A percentile compares a stretch with the other conserved stretches of the same genome.
Conservation (phyloP, 441 rosid species). For the Mallotus repandus region DNA sequence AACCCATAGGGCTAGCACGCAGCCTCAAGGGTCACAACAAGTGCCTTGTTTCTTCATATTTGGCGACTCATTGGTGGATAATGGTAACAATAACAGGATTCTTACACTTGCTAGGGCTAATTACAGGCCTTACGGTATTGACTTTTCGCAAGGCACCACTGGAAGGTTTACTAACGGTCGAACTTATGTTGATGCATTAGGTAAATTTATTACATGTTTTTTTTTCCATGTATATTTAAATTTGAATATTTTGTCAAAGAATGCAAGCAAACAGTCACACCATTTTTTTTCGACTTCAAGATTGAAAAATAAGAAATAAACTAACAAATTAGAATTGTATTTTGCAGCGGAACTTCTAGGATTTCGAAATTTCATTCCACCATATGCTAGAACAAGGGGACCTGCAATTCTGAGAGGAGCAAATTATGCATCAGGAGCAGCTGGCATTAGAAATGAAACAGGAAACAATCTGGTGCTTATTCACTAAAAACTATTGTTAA, state of each 20-base stretch:
- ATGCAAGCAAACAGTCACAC: too few species aligned
- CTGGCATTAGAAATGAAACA: slow-evolving; percentile 86
- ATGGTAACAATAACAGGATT: slow-evolving; percentile 32
- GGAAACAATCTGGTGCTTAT: slow-evolving; percentile 72
- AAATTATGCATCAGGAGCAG: slow-evolving; percentile 86
- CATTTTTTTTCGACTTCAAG: background rate
- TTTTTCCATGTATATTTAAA: too few species aligned
- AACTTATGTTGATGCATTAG: slow-evolving; percentile 33
- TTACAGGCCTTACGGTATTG: slow-evolving; percentile 35
- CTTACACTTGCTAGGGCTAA: slow-evolving; percentile 34
- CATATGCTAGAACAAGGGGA: slow-evolving; percentile 64
- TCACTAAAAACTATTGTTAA: background rate
- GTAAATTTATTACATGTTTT: background rate
- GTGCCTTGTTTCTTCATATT: slow-evolving; percentile 39
- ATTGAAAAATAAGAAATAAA: background rate
- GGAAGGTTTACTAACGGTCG: slow-evolving; percentile 37
- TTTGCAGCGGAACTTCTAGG: slow-evolving; percentile 78
- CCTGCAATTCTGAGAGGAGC: slow-evolving; percentile 52
- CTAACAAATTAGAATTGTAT: background rate
- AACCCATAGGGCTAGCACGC: slow-evolving; percentile 32
- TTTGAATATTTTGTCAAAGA: too few species aligned
- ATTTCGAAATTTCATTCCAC: slow-evolving; percentile 55
- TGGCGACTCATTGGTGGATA: slow-evolving; percentile 35
- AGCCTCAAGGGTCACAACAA: slow-evolving; percentile 26
- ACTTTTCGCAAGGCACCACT: slow-evolving; percentile 29